These are phyloP conservation scores for Chrysochromulina tobinii DNA, from an alignment of 78 protist genomes.

Conservation along the genomic window DNA sequence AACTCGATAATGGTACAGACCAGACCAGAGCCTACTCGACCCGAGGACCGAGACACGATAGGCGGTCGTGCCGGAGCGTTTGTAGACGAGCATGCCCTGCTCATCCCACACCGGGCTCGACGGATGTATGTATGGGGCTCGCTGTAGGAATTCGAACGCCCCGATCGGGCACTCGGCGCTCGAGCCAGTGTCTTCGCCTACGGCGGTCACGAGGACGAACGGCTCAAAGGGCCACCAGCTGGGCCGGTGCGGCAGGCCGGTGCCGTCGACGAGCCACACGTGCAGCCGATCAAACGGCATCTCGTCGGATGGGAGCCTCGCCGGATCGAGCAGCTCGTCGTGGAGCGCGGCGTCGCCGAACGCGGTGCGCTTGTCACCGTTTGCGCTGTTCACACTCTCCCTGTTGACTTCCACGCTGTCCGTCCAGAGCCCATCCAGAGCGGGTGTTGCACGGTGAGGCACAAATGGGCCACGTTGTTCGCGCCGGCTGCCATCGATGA, in stretches of 20 bases:
- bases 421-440: too few species aligned
- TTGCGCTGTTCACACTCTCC: too few species aligned
- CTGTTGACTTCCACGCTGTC: too few species aligned
- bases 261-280: background rate
- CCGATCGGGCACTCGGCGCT: background rate
- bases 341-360: too few species aligned
- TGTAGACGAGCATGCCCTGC: background rate
- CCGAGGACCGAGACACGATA: background rate
- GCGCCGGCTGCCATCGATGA: too few species aligned
- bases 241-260: background rate
- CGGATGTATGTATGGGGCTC: background rate
- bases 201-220: background rate
- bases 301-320: background rate
- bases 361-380: too few species aligned
- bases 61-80: background rate
- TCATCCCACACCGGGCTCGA: background rate
- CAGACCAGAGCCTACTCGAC: too few species aligned
- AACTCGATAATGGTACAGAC: too few species aligned
- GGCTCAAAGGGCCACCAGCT: background rate
- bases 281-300: background rate
- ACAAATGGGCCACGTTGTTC: too few species aligned
- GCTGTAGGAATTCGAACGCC: background rate
- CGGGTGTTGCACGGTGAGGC: too few species aligned
- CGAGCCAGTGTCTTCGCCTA: background rate
- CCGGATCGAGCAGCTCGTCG: background rate